phyloP scores from a whole-genome alignment of 768 basidiomycete species.

The Pholiota molesta region DNA sequence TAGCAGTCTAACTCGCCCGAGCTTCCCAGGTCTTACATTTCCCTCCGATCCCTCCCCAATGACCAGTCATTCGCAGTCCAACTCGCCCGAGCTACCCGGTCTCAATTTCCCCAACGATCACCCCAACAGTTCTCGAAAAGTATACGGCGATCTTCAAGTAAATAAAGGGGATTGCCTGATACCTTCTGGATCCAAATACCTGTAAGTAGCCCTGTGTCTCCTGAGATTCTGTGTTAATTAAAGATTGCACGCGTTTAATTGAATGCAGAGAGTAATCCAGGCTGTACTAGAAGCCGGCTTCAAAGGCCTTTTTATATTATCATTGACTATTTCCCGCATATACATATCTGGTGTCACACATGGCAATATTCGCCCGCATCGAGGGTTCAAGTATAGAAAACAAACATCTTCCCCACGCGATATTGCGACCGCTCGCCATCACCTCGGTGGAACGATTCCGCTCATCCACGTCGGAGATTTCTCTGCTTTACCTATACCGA shows the following conservation, averaged over 20 bases:
- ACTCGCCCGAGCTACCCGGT: not conserved
- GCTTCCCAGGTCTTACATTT: not conserved
- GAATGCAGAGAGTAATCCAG: not conserved
- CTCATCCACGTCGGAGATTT: conserved; percentile 39
- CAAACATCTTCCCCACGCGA: conserved; percentile 7
- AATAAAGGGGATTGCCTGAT: not conserved
- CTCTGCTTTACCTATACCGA: conserved; percentile 37
- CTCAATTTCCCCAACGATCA: not conserved
- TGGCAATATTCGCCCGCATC: not conserved
- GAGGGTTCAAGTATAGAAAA: not conserved
- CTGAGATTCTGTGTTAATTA: not conserved
- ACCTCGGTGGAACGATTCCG: conserved; percentile 38
- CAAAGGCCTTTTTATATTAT: not conserved
- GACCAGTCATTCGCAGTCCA: not conserved
- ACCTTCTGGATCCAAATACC: not conserved
- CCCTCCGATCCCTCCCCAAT: not conserved
- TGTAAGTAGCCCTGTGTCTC: not conserved
- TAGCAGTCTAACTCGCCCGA: not conserved
- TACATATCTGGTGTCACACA: not conserved
- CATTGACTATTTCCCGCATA: not conserved
- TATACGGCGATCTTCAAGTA: not conserved
- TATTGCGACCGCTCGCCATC: conserved; percentile 30
- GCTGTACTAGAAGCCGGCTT: not conserved
- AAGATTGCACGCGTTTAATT: not conserved
- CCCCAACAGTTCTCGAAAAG: not conserved